Evolutionary conservation across 139 green algal species (phyloP).

Genomic region (Auxenochlorella pyrenoidosa): DNA sequence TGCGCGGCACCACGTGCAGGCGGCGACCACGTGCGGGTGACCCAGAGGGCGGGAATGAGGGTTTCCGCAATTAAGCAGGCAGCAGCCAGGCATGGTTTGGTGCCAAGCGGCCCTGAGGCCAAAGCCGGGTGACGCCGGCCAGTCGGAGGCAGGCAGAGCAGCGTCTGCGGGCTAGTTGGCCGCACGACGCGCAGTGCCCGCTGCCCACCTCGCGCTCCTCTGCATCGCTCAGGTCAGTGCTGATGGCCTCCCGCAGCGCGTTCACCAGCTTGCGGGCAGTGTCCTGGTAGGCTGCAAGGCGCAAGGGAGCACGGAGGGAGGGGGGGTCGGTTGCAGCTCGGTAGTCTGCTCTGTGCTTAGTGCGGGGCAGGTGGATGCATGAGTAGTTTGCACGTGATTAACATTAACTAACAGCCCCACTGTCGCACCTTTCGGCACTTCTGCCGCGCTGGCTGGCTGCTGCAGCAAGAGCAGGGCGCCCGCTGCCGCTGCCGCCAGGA

Average conservation of each 20-base stretch:
- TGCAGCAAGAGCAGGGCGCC: not conserved
- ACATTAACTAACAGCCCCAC: not conserved
- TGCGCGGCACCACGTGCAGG: no score
- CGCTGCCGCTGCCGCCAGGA: not conserved
- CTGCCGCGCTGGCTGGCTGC: not conserved
- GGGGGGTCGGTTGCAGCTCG: not conserved
- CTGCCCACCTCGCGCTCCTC: conserved; percentile 53
- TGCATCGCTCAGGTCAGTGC: conserved; percentile 46
- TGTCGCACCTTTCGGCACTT: conserved; percentile 16
- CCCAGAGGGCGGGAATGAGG: no score
- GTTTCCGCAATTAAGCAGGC: no score
- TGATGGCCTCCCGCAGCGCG: conserved; percentile 53
- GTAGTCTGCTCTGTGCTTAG: no score
- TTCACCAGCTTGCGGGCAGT: conserved; percentile 38
- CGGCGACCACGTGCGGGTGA: no score
- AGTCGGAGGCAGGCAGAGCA: no score
- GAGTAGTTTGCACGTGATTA: not conserved
- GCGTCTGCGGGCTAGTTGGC: no score
- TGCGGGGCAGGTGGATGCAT: not conserved
- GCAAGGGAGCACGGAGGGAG: not conserved
- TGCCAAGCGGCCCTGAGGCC: no score
- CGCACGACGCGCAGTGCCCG: no score
- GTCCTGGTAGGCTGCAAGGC: conserved; percentile 42
- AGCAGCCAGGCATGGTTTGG: no score
- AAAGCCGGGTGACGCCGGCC: no score